Conservation (phyloP, 192 early-diverging fungal genomes). For the Rhizoclosmatium globosum region DNA sequence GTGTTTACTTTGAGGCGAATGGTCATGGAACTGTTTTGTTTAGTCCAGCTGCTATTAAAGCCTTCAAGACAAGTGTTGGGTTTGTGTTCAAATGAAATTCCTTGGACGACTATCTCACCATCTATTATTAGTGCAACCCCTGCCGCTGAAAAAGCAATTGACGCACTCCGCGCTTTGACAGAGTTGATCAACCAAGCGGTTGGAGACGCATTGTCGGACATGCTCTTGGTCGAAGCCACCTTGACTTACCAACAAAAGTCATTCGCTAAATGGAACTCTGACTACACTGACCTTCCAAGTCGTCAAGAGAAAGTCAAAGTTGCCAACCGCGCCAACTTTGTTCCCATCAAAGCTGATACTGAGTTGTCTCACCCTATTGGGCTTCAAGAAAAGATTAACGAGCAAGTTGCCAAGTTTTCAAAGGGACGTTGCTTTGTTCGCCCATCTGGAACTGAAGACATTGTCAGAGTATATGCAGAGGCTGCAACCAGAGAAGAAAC, state of each 20-base stretch:
- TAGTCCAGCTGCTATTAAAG: conserved; percentile 77
- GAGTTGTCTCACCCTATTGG: conserved; percentile 86
- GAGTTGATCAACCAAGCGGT: conserved; percentile 99
- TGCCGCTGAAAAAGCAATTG: conserved; percentile 79
- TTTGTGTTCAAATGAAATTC: conserved; percentile 36
- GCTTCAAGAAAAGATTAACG: conserved; percentile 87
- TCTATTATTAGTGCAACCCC: conserved; percentile 61
- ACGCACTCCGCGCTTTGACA: conserved; percentile 81
- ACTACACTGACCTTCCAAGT: conserved; percentile 95
- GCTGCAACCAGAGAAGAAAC: conserved; percentile 91
- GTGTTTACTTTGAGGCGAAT: conserved; percentile 99
- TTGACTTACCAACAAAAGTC: conserved; percentile 84
- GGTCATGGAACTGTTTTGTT: conserved; percentile 99
- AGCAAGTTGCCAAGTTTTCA: conserved; percentile 81
- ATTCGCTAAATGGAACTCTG: conserved; percentile 87
- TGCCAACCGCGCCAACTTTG: conserved; percentile 84
- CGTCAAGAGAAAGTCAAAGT: conserved; percentile 95
- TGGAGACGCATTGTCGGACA: conserved; percentile 97
- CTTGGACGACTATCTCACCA: not conserved
- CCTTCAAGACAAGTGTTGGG: conserved; percentile 74
- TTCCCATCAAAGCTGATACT: conserved; percentile 96
- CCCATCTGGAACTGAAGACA: conserved; percentile 98
- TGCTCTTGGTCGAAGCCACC: conserved; percentile 94
- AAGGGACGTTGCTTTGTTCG: conserved; percentile 94
- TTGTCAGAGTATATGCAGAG: conserved; percentile 99